Conservation (phyloP, 2,329 filamentous ascomycete genomes). For the Chrysoporthe deuterocubensis region DNA sequence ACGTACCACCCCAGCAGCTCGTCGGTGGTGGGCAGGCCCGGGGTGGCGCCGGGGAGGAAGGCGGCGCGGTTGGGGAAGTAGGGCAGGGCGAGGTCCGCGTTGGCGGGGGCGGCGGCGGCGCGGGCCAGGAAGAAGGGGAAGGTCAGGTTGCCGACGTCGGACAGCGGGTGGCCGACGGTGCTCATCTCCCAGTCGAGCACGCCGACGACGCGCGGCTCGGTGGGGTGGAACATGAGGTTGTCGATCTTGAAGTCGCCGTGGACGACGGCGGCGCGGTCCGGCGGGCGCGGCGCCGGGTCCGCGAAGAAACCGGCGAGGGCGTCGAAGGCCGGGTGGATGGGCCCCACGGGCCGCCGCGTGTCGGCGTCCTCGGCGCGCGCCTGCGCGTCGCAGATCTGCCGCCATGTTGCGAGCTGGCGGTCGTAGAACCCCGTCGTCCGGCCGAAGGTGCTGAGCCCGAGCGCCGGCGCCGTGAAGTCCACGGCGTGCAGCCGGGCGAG, state of each 20-base stretch:
- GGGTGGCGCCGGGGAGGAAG: slow-evolving; percentile 66
- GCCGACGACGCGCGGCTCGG: slow-evolving; percentile 84
- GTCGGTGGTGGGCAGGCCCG: slow-evolving; percentile 53
- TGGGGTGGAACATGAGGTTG: slow-evolving; percentile 87
- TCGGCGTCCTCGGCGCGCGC: slow-evolving; percentile 76
- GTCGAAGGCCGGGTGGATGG: slow-evolving; percentile 76
- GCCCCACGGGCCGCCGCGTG: slow-evolving; percentile 74
- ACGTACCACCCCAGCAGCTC: slow-evolving; percentile 30
- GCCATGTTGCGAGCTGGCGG: slow-evolving; percentile 84
- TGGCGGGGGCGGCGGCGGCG: slow-evolving; percentile 30
- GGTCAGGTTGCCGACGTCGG: slow-evolving; percentile 83
- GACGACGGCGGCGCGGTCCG: slow-evolving; percentile 77
- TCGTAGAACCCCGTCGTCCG: slow-evolving; percentile 78
- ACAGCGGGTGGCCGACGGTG: slow-evolving; percentile 93
- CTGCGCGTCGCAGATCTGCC: slow-evolving; percentile 77
- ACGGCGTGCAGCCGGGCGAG: slow-evolving; percentile 86
- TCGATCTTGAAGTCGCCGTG: slow-evolving; percentile 98
- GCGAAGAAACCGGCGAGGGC: slow-evolving; percentile 81
- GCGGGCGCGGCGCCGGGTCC: slow-evolving; percentile 70
- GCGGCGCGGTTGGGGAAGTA: slow-evolving; percentile 42
- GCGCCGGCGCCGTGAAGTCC: slow-evolving; percentile 54
- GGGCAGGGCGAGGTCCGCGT: slow-evolving; percentile 32
- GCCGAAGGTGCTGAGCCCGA: slow-evolving; percentile 76
- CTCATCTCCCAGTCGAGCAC: slow-evolving; percentile 99
- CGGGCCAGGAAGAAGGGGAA: slow-evolving; percentile 51